Base-by-base conservation (phyloP, 2,329 filamentous ascomycete genomes). In the Furcasterigmium sp. region DNA sequence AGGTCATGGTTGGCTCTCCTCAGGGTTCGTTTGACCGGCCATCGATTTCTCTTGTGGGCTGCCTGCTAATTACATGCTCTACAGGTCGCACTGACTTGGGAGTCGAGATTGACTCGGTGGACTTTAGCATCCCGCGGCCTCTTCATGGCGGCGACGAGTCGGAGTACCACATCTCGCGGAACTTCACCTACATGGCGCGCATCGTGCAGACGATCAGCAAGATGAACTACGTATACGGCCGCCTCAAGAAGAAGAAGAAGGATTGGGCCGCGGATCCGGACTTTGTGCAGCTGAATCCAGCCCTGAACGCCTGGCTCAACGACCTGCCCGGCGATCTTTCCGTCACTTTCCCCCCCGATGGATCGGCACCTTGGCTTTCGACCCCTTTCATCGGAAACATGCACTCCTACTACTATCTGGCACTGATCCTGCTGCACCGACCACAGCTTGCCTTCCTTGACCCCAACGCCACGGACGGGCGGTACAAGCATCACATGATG, bases 1-100 rank as follows among this genome's bases (percentile, higher is more conserved):
- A 97, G 64, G 76, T 91, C 34, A 95, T 97, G 87, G 84, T 96
- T 53, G 91, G 91, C 44, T 90, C 86, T 17, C 88, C 91, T 3
- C 91, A 97, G 81, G 91, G 91, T 89, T 69, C 47, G 62, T 51
- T 28, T 15, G 20, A 28, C 17, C 14, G n/a, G n/a, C n/a, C n/a
- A n/a, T n/a, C n/a, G n/a, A n/a, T n/a, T 15, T 15, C 17, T 6
- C 36, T 25, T 2, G 38, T 21, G 19, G 8, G 10, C 18, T 4
- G 9, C 15, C 18, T 40, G 25, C 35, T 43, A 20, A 46, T 28
- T 30, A 3, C n/a, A 29, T 30, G 2, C 9, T 29, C 20, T n/a
- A 15, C 32, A 89, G 84, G 87, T 10, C 87, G 88, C 23, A 83
- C 80, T 38, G 89, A 95, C 61, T 79, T 91, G 45, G 75, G 85